A percentile compares a stretch with the other conserved stretches of the same genome.
Conservation (phyloP, 2,329 filamentous ascomycete species). For the Helotiales sp. region DNA sequence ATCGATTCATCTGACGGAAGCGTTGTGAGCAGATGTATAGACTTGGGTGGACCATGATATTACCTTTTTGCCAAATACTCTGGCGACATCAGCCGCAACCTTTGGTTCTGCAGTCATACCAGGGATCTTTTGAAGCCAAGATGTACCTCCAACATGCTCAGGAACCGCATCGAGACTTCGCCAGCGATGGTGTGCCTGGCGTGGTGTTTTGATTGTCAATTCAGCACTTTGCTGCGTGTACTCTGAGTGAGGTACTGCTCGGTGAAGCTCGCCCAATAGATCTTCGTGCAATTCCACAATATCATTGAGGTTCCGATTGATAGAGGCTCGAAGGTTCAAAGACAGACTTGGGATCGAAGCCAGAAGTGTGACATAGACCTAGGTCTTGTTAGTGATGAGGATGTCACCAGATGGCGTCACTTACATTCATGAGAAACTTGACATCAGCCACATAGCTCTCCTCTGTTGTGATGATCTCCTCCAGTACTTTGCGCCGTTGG, state of each 20-base stretch:
- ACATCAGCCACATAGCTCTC: constrained; percentile 88
- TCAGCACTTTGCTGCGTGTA: constrained; percentile 53
- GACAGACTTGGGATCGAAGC: constrained; percentile 71
- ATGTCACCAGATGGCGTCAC: constrained; percentile 62
- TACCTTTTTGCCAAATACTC: constrained; percentile 64
- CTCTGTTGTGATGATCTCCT: constrained; percentile 86
- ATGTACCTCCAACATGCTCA: constrained; percentile 43
- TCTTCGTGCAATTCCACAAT: constrained; percentile 85
- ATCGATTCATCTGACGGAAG: constrained; percentile 69
- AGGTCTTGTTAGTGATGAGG: constrained; percentile 55
- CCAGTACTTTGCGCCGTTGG: constrained; percentile 78
- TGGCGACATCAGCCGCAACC: constrained; percentile 64
- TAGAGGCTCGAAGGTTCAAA: constrained; percentile 69
- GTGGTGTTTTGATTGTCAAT: constrained; percentile 7
- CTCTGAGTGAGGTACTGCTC: constrained; percentile 70
- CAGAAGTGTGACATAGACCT: constrained; percentile 79
- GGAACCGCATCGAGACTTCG: constrained; percentile 47
- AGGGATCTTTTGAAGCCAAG: constrained; percentile 53
- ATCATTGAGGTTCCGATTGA: constrained; percentile 78
- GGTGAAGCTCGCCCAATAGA: constrained; percentile 76
- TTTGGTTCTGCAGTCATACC: constrained; percentile 63
- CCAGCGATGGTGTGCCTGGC: constrained; percentile 50
- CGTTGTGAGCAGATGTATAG: background rate
- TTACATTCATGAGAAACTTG: constrained; percentile 83
- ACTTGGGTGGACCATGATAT: background rate